phyloP scores from a whole-genome alignment of 1,139 yeast genomes.

The Kodamaea derodonti region DNA sequence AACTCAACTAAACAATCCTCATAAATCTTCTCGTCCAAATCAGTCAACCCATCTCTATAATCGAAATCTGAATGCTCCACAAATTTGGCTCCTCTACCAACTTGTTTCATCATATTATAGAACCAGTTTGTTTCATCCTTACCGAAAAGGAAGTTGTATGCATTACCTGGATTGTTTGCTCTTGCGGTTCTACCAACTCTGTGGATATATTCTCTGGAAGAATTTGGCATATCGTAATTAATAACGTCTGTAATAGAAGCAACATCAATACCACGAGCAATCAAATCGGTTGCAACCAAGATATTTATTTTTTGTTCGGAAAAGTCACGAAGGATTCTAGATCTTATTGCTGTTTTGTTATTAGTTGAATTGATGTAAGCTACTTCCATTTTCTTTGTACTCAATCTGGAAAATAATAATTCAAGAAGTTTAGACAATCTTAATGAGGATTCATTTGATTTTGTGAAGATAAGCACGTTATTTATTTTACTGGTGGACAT shows the following conservation, averaged over 20 bases:
- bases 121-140: slow-evolving; percentile 74
- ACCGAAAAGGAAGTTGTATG: slow-evolving; percentile 67
- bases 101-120: slow-evolving; percentile 43
- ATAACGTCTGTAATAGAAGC: slow-evolving; percentile 68
- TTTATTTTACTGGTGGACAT: slow-evolving; percentile 23
- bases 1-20: slow-evolving; percentile 19
- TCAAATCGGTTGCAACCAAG: slow-evolving; percentile 84
- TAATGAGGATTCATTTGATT: slow-evolving; percentile 82
- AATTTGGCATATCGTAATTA: slow-evolving; percentile 86
- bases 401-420: slow-evolving; percentile 35
- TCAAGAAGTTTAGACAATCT: slow-evolving; percentile 63
- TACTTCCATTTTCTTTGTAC: slow-evolving; percentile 14
- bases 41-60: slow-evolving; percentile 17
- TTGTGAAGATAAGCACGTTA: slow-evolving; percentile 65
- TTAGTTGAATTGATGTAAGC: slow-evolving; percentile 43
- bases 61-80: slow-evolving; percentile 23
- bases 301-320: slow-evolving; percentile 46
- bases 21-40: slow-evolving; percentile 26
- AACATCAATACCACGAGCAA: slow-evolving; percentile 92
- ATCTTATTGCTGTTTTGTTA: slow-evolving; percentile 39
- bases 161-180: slow-evolving; percentile 75
- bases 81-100: slow-evolving; percentile 26
- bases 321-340: slow-evolving; percentile 54
- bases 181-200: slow-evolving; percentile 97
- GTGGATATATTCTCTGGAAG: slow-evolving; percentile 89